Conservation (phyloP, 306 rosid genomes). For the Trifolium subterraneum region DNA sequence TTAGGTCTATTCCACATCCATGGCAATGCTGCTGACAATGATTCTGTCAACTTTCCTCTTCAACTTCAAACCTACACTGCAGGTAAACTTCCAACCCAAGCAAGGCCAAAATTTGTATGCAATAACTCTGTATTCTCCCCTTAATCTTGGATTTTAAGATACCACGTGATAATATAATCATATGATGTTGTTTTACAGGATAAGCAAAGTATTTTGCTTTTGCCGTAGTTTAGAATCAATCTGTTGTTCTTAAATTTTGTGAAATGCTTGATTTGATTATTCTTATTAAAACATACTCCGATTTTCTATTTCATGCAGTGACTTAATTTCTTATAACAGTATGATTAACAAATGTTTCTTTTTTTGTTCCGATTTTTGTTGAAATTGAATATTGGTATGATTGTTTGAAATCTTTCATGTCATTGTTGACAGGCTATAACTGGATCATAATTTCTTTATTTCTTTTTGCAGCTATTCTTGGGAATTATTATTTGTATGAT, state of each 20-base stretch:
- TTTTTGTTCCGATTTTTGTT: conserved; percentile 10
- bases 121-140: neutral
- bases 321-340: conserved; percentile 4
- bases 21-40: conserved; percentile 96
- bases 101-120: conserved; percentile 25
- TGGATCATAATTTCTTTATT: conserved; percentile 34
- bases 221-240: conserved; percentile 14
- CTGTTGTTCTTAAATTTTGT: conserved; percentile 14
- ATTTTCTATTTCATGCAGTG: conserved; percentile 4
- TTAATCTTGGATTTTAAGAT: conserved; percentile 8
- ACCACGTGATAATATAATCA: conserved; percentile 2
- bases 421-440: conserved; percentile 13
- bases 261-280: conserved; percentile 9
- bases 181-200: conserved; percentile 30
- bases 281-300: neutral
- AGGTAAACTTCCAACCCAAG: conserved; percentile 54
- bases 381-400: conserved; percentile 19
- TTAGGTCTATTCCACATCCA: conserved; percentile 90
- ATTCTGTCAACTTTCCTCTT: conserved; percentile 77
- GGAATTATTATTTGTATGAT: conserved; percentile 89
- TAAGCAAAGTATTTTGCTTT: neutral
- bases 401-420: conserved; percentile 33
- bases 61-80: conserved; percentile 83
- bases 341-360: conserved; percentile 20
- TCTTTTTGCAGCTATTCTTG: conserved; percentile 76